Percentiles rank a stretch among this genome's conserved stretches.
phyloP scores from a whole-genome alignment of 1,139 yeast species.

The Candida mesenterica region DNA sequence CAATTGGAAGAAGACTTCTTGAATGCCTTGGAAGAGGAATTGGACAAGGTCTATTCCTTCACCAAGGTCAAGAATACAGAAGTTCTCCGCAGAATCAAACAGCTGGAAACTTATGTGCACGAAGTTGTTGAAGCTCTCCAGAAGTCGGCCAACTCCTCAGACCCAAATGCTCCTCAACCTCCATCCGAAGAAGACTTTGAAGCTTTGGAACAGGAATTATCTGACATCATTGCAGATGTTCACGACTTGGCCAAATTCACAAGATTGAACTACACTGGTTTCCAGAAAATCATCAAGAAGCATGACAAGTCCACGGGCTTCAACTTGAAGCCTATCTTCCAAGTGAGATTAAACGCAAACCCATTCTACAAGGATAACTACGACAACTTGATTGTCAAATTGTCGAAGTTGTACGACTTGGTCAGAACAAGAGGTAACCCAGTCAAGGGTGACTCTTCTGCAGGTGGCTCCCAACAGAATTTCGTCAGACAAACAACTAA shows the following conservation, averaged over 20 bases:
- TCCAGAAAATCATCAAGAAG: conserved; percentile 91
- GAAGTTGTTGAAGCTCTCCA: conserved; percentile 53
- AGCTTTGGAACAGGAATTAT: conserved; percentile 84
- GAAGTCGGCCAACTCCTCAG: conserved; percentile 14
- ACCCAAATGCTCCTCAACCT: conserved; percentile 24
- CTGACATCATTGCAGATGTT: conserved; percentile 94
- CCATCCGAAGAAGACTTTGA: conserved; percentile 82
- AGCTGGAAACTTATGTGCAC: conserved; percentile 66
- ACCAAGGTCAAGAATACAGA: conserved; percentile 86
- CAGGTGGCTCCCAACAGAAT: conserved; percentile 97
- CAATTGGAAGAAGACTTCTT: conserved; percentile 80
- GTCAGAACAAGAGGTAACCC: conserved; percentile 97
- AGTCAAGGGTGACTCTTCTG: conserved; percentile 87
- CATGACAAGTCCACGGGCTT: conserved; percentile 90
- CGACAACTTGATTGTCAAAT: conserved; percentile 82
- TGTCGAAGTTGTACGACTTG: conserved; percentile 84
- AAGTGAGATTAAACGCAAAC: conserved; percentile 85
- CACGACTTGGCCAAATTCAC: conserved; percentile 95
- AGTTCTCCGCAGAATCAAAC: conserved; percentile 77
- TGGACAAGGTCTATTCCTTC: conserved; percentile 88
- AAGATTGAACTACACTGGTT: conserved; percentile 90
- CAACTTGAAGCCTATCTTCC: conserved; percentile 86
- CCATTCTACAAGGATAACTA: conserved; percentile 95
- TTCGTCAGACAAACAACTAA: conserved; percentile 97
- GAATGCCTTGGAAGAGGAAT: conserved; percentile 68